phyloP scores from a whole-genome alignment of 1,139 yeast genomes.

The Entelexis paramagnoliae region DNA sequence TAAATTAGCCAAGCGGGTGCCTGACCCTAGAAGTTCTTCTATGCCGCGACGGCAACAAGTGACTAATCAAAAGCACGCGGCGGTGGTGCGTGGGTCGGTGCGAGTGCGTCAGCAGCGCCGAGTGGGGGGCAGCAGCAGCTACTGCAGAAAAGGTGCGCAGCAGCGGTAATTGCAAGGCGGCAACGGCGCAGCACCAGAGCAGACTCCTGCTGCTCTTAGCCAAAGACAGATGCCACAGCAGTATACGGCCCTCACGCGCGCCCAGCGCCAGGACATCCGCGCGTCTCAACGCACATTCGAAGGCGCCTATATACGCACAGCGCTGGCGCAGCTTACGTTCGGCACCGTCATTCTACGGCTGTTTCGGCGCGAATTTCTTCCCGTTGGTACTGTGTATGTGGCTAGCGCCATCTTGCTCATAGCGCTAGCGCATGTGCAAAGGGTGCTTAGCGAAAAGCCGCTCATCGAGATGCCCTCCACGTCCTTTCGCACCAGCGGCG shows the following conservation, averaged over 20 bases:
- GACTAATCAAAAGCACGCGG: not conserved
- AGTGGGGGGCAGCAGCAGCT: no score
- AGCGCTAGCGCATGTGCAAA: conserved; percentile 29
- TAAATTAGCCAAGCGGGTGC: not conserved
- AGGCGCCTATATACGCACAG: conserved; percentile 37
- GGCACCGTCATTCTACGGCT: conserved; percentile 33
- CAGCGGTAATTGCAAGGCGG: not conserved
- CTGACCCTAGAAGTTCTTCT: not conserved
- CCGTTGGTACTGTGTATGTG: conserved; percentile 35
- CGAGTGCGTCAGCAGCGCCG: not conserved
- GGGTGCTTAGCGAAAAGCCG: conserved; percentile 23
- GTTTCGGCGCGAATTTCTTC: conserved; percentile 33
- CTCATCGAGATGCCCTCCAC: conserved; percentile 23
- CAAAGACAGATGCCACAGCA: conserved; percentile 6
- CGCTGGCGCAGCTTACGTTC: conserved; percentile 34
- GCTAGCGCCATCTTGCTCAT: conserved; percentile 33
- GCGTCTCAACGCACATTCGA: conserved; percentile 38
- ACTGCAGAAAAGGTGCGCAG: not conserved
- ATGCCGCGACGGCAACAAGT: not conserved
- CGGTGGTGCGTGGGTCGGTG: not conserved
- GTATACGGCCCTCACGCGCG: conserved; percentile 15
- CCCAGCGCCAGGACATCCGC: conserved; percentile 26
- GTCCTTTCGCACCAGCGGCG: conserved; percentile 25
- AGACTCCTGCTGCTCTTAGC: not conserved
- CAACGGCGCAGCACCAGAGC: not conserved